Base-by-base conservation (phyloP, 805 yeast genomes). In the Wickerhamiella spandovensis region DNA sequence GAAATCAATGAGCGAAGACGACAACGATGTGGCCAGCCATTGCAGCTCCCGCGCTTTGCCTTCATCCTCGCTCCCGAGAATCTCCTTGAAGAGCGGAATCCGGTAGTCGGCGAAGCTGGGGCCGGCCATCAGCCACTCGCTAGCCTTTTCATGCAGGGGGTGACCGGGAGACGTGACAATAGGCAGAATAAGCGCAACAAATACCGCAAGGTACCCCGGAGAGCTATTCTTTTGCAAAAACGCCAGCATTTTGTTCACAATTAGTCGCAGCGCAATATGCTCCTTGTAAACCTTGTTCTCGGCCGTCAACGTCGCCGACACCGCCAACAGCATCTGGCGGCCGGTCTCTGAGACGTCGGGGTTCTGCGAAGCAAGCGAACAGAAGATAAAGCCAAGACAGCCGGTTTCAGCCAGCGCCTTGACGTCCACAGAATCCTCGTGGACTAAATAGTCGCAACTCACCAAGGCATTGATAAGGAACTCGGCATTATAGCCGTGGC, bases 141-240 rank as follows among this genome's bases (percentile, higher is more conserved):
- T 77, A 0, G 78, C 77, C 56, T 78, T 77, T 54, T 88, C 95
- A 63, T 82, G 84, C 20, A 90, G 63, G 57, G 72, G 74, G 54
- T 85, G 90, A 0, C 80, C 77, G 0, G 97, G 95, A 53, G 81
- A 78, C 5, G 72, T 63, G 51, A 85, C 62, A 1, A 85, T 69
- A 2, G 77, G 75, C 3, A 78, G 66, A 38, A 87, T 61, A 48
- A 75, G 72, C 0, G 86, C 74, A 39, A 81, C 64, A 49, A 78
- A 61, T 17, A 71, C 66, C 65, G 82, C 75, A n/a, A 80, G 67
- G 17, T 82, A 54, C 2, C 80, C 73, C 0, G 79, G 58, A 1
- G 17, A 30, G n/a, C 28, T 44, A 17, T 51, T 38, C 18, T 46
- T 48, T 7, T 35, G 20, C 38, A 50, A 20, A 23, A 25, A 44